Evolutionary conservation across 2,329 filamentous ascomycete species (phyloP), one percentile per base, ranked within the genome.

Genomic region (Paradendryphiella salina): DNA sequence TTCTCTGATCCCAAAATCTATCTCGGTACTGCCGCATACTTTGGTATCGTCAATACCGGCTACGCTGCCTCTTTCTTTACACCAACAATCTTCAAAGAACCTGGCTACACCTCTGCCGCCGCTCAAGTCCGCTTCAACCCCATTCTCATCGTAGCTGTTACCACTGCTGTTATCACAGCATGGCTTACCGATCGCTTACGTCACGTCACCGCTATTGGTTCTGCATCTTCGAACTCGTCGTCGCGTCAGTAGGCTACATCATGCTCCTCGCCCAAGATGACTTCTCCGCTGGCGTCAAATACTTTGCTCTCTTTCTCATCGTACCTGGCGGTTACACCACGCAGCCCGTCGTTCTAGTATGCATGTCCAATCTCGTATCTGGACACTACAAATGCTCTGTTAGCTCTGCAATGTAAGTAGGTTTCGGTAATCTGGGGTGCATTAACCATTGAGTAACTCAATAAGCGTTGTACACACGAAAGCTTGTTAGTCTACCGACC

Each of bases 371-470:
- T 63, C 81, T 82, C 56, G 75, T 83, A 57, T 77, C 75, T 0
- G 82, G 82, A 1, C 80, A 83, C 63, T 84, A 82, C 65, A 85
- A 85, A 70, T 76, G 81, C 14, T 74, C 76, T 0, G 73, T 85
- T 18, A 72, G 73, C 3, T 73, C 78, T 0, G 81, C 79, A 2
- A 74, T 82, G 80, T 73, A 53, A 68, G 73, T 44, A 3, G 65
- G 67, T 1, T 69, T 81, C 28, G 80, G 80, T 4, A 82, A 82
- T 56, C 55, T 76, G 6, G 77, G 74, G 0, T 80, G 80, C 3
- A 77, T 10, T 2, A 26, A 9, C 23, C 8, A 26, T 26, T 9
- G 23, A 10, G 3, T 9, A 9, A 9, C 2, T 2, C 10, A 2
- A 10, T 10, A 9, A 10, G 23, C 23, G 7, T 9, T 26, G 1